Percentiles rank a stretch among this genome's conserved stretches.
These are phyloP conservation scores for Apiotrichum laibachii DNA, from an alignment of 1,284 basidiomycete genomes.

Conservation along the genomic window DNA sequence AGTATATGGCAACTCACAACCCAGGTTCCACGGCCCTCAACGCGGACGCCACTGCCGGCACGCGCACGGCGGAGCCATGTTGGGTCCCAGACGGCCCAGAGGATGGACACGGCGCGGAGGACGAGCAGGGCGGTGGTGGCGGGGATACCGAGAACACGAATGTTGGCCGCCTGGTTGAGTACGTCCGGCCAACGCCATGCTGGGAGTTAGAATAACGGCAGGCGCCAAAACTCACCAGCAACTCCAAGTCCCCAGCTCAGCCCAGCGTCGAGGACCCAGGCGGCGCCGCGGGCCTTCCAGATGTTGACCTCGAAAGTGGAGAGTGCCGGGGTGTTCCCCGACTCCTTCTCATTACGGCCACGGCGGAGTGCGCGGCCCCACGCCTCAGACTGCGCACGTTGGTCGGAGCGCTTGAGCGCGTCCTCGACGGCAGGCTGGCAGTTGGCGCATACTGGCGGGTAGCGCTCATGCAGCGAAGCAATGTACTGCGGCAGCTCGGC, in stretches of 20 bases:
- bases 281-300: constrained; percentile 30
- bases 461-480: constrained; percentile 69
- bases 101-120: constrained; percentile 26
- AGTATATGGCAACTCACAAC: constrained; percentile 25
- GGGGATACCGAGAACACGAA: constrained; percentile 1
- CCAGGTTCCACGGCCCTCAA: constrained; percentile 33
- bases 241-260: constrained; percentile 20
- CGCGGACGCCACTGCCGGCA: constrained; percentile 10
- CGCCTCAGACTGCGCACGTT: constrained; percentile 74
- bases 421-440: constrained; percentile 77
- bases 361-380: constrained; percentile 51
- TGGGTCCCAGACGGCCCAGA: constrained; percentile 47
- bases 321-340: background rate
- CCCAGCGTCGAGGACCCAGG: constrained; percentile 19
- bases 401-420: constrained; percentile 69
- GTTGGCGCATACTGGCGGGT: constrained; percentile 74
- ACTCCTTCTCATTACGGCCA: constrained; percentile 13
- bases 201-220: background rate
- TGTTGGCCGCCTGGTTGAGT: background rate
- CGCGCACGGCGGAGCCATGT: constrained; percentile 29
- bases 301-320: constrained; percentile 19
- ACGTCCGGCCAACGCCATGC: constrained; percentile 1
- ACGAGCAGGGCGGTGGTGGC: constrained; percentile 1
- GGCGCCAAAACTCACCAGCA: constrained; percentile 19
- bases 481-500: constrained; percentile 67